Base-by-base conservation (phyloP, 2,329 filamentous ascomycete species). In the Exophiala lecanii-corni region DNA sequence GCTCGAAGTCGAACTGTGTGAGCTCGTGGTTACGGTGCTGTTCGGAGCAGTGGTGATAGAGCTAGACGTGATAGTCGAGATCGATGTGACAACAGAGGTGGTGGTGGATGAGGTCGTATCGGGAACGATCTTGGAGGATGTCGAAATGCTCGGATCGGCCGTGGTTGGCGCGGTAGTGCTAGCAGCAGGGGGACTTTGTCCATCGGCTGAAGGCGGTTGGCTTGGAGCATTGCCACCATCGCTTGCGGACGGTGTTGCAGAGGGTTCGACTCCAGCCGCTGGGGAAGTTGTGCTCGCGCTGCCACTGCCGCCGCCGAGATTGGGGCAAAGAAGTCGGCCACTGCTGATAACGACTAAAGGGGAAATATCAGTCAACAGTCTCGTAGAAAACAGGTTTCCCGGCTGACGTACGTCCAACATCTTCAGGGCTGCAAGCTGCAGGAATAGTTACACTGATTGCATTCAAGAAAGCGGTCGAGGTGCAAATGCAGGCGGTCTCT, bases 381-480 rank as follows among this genome's bases (percentile, higher is more conserved):
- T n/a, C n/a, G n/a, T n/a, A n/a, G n/a, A n/a, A n/a, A n/a, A n/a
- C n/a, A n/a, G n/a, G n/a, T n/a, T n/a, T n/a, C n/a, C n/a, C n/a
- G n/a, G n/a, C n/a, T n/a, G n/a, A 12, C 23, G 12, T 26, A 51
- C 49, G 36, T 39, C 40, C 23, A 31, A 47, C 45, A 34, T 51
- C 49, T 9, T 30, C 35, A 5, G 49, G 15, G 4, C 36, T 37
- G 34, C 49, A 51, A 18, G 42, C 36, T 15, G 41, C 37, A 5
- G 40, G 38, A 36, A 51, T 44, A 5, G 42, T 47, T 13, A 41
- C 48, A 30, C 39, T 46, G 37, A 51, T 49, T n/a, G 48, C 48
- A 23, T 30, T 37, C 23, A 45, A 40, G 37, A 51, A 51, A 7
- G 45, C 33, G 10, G 36, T 12, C 13, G 49, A 51, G 28, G 20